These are phyloP conservation scores for Fragaria iinumae DNA, from an alignment of 306 rosid genomes.

Conservation along the genomic window DNA sequence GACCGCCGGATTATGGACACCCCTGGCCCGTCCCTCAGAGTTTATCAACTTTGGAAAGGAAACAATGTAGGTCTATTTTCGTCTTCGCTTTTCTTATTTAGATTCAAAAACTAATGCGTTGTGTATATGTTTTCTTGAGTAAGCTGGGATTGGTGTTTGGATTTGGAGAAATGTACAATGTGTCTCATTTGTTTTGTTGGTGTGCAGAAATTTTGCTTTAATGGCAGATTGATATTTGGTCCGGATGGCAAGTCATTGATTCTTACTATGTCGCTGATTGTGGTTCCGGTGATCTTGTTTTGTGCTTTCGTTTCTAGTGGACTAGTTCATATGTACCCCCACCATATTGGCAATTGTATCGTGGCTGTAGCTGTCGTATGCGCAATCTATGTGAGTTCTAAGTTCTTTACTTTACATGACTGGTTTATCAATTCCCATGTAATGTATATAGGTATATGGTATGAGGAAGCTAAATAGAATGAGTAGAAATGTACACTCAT, in stretches of 20 bases:
- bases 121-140: background rate
- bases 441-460: background rate
- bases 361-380: conserved; percentile 22
- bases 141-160: background rate
- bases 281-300: conserved; percentile 36
- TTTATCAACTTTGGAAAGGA: conserved; percentile 46
- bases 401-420: conserved; percentile 18
- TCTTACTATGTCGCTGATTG: conserved; percentile 37
- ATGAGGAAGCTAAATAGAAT: background rate
- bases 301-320: conserved; percentile 32
- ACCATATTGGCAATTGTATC: conserved; percentile 23
- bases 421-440: background rate
- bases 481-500: background rate
- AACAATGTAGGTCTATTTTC: conserved; percentile 29
- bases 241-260: conserved; percentile 40
- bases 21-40: conserved; percentile 25
- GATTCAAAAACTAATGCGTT: background rate
- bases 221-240: conserved; percentile 41
- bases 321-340: conserved; percentile 19
- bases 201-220: conserved; percentile 35
- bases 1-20: conserved; percentile 26
- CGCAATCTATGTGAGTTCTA: conserved; percentile 39
- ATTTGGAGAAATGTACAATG: background rate
- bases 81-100: too few relatives aligned
- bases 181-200: background rate